Evolutionary conservation across 345 rosid genomes (phyloP).

Genomic region (Aurinia saxatilis): DNA sequence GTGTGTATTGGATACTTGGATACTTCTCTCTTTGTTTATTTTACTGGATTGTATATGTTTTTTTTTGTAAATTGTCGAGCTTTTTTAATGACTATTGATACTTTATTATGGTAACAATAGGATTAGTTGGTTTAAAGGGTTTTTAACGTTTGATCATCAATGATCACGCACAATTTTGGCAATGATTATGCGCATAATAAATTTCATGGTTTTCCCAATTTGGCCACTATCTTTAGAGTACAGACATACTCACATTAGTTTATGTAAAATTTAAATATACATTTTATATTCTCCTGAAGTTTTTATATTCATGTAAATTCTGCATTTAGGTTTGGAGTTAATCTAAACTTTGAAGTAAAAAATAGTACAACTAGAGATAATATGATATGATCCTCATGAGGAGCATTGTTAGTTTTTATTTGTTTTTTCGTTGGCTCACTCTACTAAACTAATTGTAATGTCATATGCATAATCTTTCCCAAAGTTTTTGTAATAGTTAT

Average conservation of each 20-base stretch:
- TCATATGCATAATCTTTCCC: neutral
- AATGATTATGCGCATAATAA: conserved; percentile 1
- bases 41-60: too few relatives aligned
- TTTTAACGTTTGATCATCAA: conserved; percentile 1
- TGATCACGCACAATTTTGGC: neutral
- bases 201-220: neutral
- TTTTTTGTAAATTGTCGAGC: too few relatives aligned
- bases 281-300: neutral
- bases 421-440: neutral
- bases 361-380: too few relatives aligned
- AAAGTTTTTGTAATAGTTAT: too few relatives aligned
- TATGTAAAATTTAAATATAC: neutral
- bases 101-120: neutral
- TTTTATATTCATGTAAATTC: neutral
- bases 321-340: neutral
- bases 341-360: too few relatives aligned
- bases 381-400: too few relatives aligned
- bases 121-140: neutral
- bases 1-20: too few relatives aligned
- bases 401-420: too few relatives aligned
- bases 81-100: neutral
- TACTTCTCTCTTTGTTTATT: too few relatives aligned
- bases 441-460: neutral
- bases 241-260: neutral
- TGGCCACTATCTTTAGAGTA: neutral